Base-by-base conservation (phyloP, 106 monocot species). In the Chionographis japonica region DNA sequence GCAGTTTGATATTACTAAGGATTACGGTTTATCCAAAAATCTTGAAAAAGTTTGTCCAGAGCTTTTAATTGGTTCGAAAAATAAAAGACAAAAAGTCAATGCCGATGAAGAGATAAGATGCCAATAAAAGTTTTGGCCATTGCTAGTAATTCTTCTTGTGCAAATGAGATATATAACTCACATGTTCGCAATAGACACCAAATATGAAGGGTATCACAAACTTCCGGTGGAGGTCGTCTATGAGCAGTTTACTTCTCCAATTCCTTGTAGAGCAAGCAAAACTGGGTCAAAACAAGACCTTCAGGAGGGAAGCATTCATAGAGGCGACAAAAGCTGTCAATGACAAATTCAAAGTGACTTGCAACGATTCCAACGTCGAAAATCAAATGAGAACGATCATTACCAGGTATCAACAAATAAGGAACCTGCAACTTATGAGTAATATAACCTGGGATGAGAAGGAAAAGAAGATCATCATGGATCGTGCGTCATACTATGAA, bases 301-400 rank as follows among this genome's bases (percentile, higher is more conserved):
- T 80, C 40, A 69, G 70, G 50, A 80, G 68, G 58, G 56, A 62
- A 42, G 80, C 74, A 52, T 63, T 80, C 2, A 18, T 58, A 52
- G 80, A 63, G 58, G 74, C 80, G 12, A 64, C 74, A 14, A 46
- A 56, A 56, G 80, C 80, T 65, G 74, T 80, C 19, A 74, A 49
- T 52, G 69, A 80, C 36, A 70, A 69, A 58, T 80, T 80, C 59
- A 60, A 69, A 37, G 35, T 80, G 12, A 42, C 2, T 27, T 68
- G 74, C 52, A 69, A 8, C 14, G 56, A 69, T 43, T 53, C 68
- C 15, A 74, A 80, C 51, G 69, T 74, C 4, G 80, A 80, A 52
- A 80, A 80, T 70, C 80, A 74, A 46, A 9, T 80, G 46, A 69
- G 68, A 73, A 80, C 80, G 4, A 20, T 80, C 52, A 80, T 65